Evolutionary conservation across 495 filamentous ascomycete genomes (phyloP).

Genomic region (Xylaria flabelliformis): DNA sequence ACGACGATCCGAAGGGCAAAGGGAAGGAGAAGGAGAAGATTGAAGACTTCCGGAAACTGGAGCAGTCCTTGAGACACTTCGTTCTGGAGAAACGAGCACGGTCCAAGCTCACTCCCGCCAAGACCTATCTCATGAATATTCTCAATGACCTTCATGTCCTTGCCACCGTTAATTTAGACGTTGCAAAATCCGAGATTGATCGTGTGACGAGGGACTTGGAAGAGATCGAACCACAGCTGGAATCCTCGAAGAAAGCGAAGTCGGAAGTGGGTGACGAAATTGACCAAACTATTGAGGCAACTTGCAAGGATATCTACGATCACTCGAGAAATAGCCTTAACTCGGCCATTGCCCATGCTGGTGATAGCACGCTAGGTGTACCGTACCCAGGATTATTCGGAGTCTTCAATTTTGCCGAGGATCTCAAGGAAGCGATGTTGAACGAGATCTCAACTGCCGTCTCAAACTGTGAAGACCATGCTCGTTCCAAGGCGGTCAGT

Average conservation of each 20-base stretch:
- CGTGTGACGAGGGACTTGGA: slow-evolving; percentile 79
- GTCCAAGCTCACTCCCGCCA: slow-evolving; percentile 94
- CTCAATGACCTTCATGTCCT: slow-evolving; percentile 82
- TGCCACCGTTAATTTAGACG: slow-evolving; percentile 85
- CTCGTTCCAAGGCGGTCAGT: slow-evolving; percentile 74
- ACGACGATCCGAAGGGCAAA: slow-evolving; percentile 78
- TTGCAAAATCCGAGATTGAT: slow-evolving; percentile 84
- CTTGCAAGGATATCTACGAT: slow-evolving; percentile 82
- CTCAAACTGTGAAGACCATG: slow-evolving; percentile 79
- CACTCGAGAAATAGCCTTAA: slow-evolving; percentile 77
- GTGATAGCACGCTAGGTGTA: slow-evolving; percentile 77
- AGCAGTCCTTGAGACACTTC: slow-evolving; percentile 87
- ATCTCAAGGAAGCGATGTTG: slow-evolving; percentile 89
- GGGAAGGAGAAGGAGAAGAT: slow-evolving; percentile 87
- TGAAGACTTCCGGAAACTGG: slow-evolving; percentile 86
- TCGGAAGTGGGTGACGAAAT: slow-evolving; percentile 82
- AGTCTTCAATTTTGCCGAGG: slow-evolving; percentile 92
- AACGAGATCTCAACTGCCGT: slow-evolving; percentile 82
- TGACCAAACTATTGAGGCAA: slow-evolving; percentile 81
- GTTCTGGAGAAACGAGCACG: slow-evolving; percentile 94
- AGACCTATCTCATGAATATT: slow-evolving; percentile 94
- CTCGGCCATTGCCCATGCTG: slow-evolving; percentile 73
- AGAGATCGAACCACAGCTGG: slow-evolving; percentile 83
- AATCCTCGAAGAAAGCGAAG: slow-evolving; percentile 81
- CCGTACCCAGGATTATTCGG: slow-evolving; percentile 84